Conservation (phyloP, 495 filamentous ascomycete species). For the Bacidia gigantensis region DNA sequence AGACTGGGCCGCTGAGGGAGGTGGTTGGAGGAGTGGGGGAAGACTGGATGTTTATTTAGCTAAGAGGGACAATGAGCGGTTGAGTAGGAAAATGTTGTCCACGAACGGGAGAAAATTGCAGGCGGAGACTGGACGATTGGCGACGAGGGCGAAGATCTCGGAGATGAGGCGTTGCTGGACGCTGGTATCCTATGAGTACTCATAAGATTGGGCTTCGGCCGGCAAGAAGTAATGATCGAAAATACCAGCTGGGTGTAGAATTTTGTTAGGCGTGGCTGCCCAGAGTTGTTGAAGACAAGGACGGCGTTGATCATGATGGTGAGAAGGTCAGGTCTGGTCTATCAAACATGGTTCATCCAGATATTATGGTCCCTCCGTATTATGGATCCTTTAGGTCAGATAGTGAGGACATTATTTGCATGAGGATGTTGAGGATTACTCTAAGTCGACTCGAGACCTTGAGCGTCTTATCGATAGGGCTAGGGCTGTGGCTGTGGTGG, state of each 20-base stretch:
- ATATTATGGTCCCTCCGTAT: too few species aligned
- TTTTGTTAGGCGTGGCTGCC: constrained; percentile 90
- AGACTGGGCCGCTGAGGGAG: constrained; percentile 40
- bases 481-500: too few species aligned
- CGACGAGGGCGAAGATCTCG: constrained; percentile 95
- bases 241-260: constrained; percentile 99
- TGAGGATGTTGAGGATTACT: too few species aligned
- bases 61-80: too few species aligned
- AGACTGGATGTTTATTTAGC: constrained; percentile 25
- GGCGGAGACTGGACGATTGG: constrained; percentile 69
- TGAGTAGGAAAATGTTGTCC: too few species aligned
- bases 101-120: constrained; percentile 85
- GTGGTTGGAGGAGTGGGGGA: constrained; percentile 51
- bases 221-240: constrained; percentile 22
- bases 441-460: too few species aligned
- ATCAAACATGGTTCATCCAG: too few species aligned
- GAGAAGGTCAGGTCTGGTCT: too few species aligned
- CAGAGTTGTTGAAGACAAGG: constrained; percentile 95
- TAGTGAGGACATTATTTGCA: too few species aligned
- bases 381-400: too few species aligned
- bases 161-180: constrained; percentile 93
- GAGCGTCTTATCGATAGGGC: too few species aligned
- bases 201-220: not conserved
- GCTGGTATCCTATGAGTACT: constrained; percentile 91
- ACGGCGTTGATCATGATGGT: constrained; percentile 90